Percentiles rank a stretch among this genome's conserved stretches.
These are phyloP conservation scores for Triangularia verruculosa DNA, from an alignment of 2,329 filamentous ascomycete species.

Conservation along the genomic window DNA sequence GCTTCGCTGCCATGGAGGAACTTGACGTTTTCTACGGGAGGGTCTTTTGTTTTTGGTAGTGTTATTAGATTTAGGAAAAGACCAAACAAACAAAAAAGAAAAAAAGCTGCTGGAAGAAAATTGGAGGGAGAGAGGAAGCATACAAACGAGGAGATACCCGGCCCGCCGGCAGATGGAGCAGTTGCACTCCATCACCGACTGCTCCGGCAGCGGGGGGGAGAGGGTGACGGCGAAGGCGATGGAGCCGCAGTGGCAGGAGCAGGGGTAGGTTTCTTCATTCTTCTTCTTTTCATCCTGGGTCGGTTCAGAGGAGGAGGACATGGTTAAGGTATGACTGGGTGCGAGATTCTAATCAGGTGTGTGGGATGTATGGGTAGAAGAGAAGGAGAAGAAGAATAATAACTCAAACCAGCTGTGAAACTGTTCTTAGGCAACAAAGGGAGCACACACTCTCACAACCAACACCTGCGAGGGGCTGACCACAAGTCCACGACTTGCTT, in stretches of 20 bases:
- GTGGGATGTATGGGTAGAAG: no score
- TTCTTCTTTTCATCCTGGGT: background rate
- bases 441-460: background rate
- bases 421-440: background rate
- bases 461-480: background rate
- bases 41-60: background rate
- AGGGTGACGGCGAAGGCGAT: conserved; percentile 48
- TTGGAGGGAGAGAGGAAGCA: conserved; percentile 12
- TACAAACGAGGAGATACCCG: conserved; percentile 51
- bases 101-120: no score
- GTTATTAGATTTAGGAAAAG: no score
- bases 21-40: conserved; percentile 8
- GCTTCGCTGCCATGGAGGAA: conserved; percentile 39
- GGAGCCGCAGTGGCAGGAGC: conserved; percentile 52
- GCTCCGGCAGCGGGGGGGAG: conserved; percentile 45
- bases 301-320: background rate
- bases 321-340: no score
- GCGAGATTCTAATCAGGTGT: no score
- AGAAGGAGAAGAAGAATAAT: background rate
- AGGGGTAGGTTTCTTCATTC: conserved; percentile 41
- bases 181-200: conserved; percentile 48
- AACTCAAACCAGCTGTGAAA: background rate
- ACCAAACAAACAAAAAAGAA: no score
- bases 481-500: background rate
- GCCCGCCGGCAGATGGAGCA: conserved; percentile 52